Evolutionary conservation across 345 rosid species (phyloP), one percentile per base, ranked within the genome.

Genomic region (Clarkia xantiana): DNA sequence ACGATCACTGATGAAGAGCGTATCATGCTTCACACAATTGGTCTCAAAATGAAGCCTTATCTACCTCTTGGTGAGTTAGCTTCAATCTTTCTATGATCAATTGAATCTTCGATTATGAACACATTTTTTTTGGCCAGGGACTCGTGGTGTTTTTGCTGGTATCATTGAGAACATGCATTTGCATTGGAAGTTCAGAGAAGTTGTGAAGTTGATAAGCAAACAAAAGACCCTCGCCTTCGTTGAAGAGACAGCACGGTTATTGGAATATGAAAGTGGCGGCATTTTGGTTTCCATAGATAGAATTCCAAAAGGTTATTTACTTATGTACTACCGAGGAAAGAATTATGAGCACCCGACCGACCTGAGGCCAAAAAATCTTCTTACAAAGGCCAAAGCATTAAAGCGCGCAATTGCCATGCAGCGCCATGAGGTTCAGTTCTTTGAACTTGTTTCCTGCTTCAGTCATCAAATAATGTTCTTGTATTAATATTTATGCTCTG

Each of bases 81-180:
- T 34, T 49, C 19, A 60, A 57, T 55, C 55, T 18, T 39, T 29
- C 36, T 29, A 29, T 29, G 6, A 23, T 23, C 29, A 29, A 29
- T 29, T 29, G 36, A 29, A 5, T 29, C 36, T 29, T 29, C 16
- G 10, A 10, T 36, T 43, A 25, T 42, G 44, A 57, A 1, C 17
- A 63, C 18, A 29, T 29, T 29, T 29, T 29, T 29, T 29, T 29
- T 29, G 43, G 54, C 42, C 71, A 90, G 97, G 98, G 56, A 76
- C 86, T 66, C 98, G 98, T 60, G 98, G 98, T 52, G 93, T 91
- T 53, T 91, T 91, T 56, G 98, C 86, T 74, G 96, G 96, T 39
- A 94, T 91, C 52, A 80, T 91, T 63, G 98, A 91, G 72, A 91
- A 91, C 66, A 91, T 91, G 98, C 98, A 91, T 71, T 63, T 91